Conservation (phyloP, 306 rosid genomes). For the Sophora flavescens region DNA sequence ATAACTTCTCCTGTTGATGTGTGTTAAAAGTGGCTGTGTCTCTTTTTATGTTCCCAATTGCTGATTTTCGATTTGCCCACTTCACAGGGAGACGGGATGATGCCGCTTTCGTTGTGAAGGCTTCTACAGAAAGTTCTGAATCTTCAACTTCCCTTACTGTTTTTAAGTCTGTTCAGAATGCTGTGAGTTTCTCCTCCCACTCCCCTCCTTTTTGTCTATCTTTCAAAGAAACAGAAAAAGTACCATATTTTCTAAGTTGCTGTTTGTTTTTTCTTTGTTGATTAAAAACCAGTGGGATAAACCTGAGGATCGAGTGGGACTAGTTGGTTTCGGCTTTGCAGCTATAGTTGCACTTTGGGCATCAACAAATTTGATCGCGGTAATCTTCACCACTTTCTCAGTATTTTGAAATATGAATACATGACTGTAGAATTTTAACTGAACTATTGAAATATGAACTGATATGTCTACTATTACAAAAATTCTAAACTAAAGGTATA, state of each 20-base stretch:
- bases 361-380: constrained; percentile 66
- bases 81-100: constrained; percentile 58
- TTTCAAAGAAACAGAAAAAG: constrained; percentile 6
- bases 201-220: constrained; percentile 33
- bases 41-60: neutral
- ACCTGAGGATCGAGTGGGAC: constrained; percentile 76
- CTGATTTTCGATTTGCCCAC: constrained; percentile 18
- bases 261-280: constrained; percentile 40
- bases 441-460: constrained; percentile 3
- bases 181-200: constrained; percentile 58
- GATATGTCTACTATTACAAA: neutral
- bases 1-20: constrained; percentile 3
- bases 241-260: neutral
- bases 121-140: constrained; percentile 74
- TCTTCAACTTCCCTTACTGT: constrained; percentile 78
- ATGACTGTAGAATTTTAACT: neutral
- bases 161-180: constrained; percentile 74
- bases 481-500: neutral
- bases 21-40: neutral
- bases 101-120: constrained; percentile 61
- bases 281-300: constrained; percentile 70
- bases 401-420: neutral
- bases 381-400: constrained; percentile 45
- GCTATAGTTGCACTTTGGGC: constrained; percentile 77
- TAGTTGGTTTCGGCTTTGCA: constrained; percentile 85